Evolutionary conservation across 1,284 basidiomycete genomes (phyloP).

Genomic region (Singerocomus rubriflavus): DNA sequence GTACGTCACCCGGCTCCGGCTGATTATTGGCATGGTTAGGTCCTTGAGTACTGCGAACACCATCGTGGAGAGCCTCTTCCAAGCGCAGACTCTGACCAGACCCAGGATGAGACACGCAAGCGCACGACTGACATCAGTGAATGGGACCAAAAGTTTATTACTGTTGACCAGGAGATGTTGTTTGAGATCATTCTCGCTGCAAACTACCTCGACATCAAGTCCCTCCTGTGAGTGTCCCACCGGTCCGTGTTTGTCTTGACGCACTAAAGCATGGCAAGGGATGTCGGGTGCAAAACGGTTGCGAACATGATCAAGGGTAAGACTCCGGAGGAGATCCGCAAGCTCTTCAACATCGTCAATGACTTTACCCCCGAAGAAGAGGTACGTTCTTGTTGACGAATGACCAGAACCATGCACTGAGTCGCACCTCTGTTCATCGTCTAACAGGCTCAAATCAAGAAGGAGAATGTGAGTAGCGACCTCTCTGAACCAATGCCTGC

Average conservation of each 20-base stretch:
- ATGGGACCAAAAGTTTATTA: slow-evolving; percentile 99
- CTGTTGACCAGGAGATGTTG: slow-evolving; percentile 94
- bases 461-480: slow-evolving; percentile 83
- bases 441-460: slow-evolving; percentile 92
- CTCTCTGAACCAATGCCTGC: neutral
- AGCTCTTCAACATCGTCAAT: slow-evolving; percentile 96
- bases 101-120: slow-evolving; percentile 92
- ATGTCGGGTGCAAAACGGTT: slow-evolving; percentile 99
- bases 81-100: slow-evolving; percentile 76
- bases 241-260: neutral
- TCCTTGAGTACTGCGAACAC: slow-evolving; percentile 99
- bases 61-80: slow-evolving; percentile 96
- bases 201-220: slow-evolving; percentile 99
- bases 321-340: slow-evolving; percentile 94
- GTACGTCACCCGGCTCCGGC: neutral
- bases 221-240: slow-evolving; percentile 73
- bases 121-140: slow-evolving; percentile 97
- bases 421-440: slow-evolving; percentile 7
- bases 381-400: slow-evolving; percentile 42
- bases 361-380: slow-evolving; percentile 99
- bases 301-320: slow-evolving; percentile 99
- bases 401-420: slow-evolving; percentile 6
- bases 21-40: slow-evolving; percentile 46
- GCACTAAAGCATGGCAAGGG: slow-evolving; percentile 47
- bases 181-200: slow-evolving; percentile 99